Evolutionary conservation across 78 protist genomes (phyloP).

Genomic region (Dictyostelium intermedium): DNA sequence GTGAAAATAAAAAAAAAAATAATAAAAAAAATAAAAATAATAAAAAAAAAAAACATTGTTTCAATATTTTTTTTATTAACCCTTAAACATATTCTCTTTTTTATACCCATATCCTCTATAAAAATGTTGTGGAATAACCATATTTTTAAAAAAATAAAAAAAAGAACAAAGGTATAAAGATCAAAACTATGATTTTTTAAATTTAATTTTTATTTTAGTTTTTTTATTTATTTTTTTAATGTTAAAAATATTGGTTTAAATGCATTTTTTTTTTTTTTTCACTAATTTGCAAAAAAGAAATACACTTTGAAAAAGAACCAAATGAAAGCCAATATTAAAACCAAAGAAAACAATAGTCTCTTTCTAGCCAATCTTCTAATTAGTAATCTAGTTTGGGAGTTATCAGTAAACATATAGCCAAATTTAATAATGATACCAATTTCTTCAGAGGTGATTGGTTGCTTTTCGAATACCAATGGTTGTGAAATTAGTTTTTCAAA

Average conservation of each 20-base stretch:
- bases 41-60: too few relatives aligned
- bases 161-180: not conserved
- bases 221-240: not conserved
- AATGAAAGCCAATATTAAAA: not conserved
- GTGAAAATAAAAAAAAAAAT: too few relatives aligned
- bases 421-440: conserved; percentile 33
- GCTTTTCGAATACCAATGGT: conserved; percentile 11
- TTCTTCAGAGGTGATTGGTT: conserved; percentile 52
- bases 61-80: too few relatives aligned
- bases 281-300: not conserved
- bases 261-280: not conserved
- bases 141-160: too few relatives aligned
- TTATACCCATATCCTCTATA: too few relatives aligned
- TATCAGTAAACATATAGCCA: conserved; percentile 6
- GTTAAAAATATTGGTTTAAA: not conserved
- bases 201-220: not conserved
- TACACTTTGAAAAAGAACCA: not conserved
- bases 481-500: not conserved
- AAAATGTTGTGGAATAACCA: too few relatives aligned
- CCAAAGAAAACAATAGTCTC: not conserved
- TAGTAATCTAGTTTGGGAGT: not conserved
- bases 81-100: too few relatives aligned
- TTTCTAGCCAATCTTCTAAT: conserved; percentile 37
- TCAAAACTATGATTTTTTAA: not conserved
- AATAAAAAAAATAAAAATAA: too few relatives aligned